Evolutionary conservation across 1,139 yeast genomes (phyloP), one percentile per base, ranked within the genome.

Genomic region (Yamadazyma mexicana): DNA sequence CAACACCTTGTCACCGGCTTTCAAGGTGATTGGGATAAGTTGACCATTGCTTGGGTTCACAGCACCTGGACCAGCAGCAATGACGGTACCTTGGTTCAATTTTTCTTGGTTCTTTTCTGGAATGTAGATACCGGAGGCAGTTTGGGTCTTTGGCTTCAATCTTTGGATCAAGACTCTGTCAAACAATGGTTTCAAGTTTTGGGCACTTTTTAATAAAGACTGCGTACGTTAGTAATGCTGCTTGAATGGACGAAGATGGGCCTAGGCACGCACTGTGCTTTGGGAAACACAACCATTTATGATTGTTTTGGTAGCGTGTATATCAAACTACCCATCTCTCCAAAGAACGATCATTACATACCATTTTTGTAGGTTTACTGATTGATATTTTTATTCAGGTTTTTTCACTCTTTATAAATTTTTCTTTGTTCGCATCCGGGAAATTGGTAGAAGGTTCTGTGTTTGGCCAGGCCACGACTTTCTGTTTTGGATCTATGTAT

Each of bases 91-190:
- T 60, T 82, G 79, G 75, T 87, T 87, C 62, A 88, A 79, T 73
- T 92, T 92, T 67, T 88, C 94, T 56, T 85, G 95, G 75, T 91
- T 89, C 75, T 88, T 88, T 72, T 92, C 98, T 49, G 98, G 98
- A 51, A 92, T 86, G 73, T 82, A 88, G 60, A 92, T 81, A 58
- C 98, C 98, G 34, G 95, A 83, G 41, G 96, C 87, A 43, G 98
- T 92, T 73, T 89, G 79, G 56, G 92, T 78, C 59, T 88, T 83
- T 44, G 96, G 95, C 77, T 89, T 89, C 59, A 87, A 69, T 68
- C 96, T 86, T 73, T 89, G 96, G 48, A 92, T 96, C 51, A 92
- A 80, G 45, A 92, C 92, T 71, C 98, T 86, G 81, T 92, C 98
- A 56, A 92, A 77, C 55, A 92, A 81, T 51, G 98, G 98, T 56